A percentile compares a stretch with the other conserved stretches of the same genome.
Evolutionary conservation across 179 eudicot species (phyloP).

Genomic region (Drosera spatulata): DNA sequence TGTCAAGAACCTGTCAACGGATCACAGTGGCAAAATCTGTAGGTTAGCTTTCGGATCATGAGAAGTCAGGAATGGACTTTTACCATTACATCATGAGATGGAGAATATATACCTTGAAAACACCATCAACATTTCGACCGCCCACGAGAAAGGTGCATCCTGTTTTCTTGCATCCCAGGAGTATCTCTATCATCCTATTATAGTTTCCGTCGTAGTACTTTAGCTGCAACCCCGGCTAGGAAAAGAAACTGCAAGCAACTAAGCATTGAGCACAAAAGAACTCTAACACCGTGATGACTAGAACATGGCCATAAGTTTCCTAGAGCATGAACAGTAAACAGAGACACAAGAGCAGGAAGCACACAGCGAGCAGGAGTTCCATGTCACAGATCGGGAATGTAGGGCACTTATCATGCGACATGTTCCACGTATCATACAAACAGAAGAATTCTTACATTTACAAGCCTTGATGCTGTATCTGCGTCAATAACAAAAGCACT

Average conservation of each 20-base stretch:
- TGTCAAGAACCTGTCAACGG: conserved; percentile 65
- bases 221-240: conserved; percentile 35
- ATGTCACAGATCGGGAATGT: too few species aligned
- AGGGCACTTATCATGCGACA: too few species aligned
- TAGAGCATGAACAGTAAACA: too few species aligned
- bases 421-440: too few species aligned
- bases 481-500: conserved; percentile 93
- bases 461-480: conserved; percentile 82
- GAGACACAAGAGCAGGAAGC: too few species aligned
- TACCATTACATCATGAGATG: neutral
- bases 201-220: conserved; percentile 76
- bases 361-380: neutral
- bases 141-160: conserved; percentile 80
- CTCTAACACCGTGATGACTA: too few species aligned
- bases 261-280: neutral
- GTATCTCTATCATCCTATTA: conserved; percentile 66
- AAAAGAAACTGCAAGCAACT: neutral
- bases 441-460: conserved; percentile 41
- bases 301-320: too few species aligned
- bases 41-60: too few species aligned
- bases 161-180: conserved; percentile 65
- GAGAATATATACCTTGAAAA: conserved; percentile 49
- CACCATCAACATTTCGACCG: conserved; percentile 77
- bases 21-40: too few species aligned
- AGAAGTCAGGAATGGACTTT: too few species aligned